Evolutionary conservation across 2,329 filamentous ascomycete genomes (phyloP), one percentile per base, ranked within the genome.

Genomic region (Cladosporium sp.): DNA sequence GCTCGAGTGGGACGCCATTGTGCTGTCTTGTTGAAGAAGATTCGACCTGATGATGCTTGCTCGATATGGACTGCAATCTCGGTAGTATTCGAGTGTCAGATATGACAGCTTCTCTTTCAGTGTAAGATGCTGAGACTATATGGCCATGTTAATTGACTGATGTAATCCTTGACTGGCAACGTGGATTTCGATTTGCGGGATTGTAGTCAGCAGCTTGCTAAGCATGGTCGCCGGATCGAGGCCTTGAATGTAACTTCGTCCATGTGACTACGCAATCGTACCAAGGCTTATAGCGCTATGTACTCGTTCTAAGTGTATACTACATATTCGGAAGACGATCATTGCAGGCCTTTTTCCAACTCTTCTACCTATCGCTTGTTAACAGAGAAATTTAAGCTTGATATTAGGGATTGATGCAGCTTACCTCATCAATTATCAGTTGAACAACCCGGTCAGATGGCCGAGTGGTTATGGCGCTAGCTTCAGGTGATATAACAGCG

Each of bases 381-480:
- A 14, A 11, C 33, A 4, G 33, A 6, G 5, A 6, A 31, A 31
- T 31, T 8, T 1, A 31, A 31, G 29, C 23, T 26, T 26, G 1
- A 3, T 26, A 26, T 26, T 26, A 26, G 2, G 23, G 2, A 26
- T 26, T 26, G 23, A 1, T 26, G 2, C 3, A 26, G 23, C 23
- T 26, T 26, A 31, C 33, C 33, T 35, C 33, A 14, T 35, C 33
- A 35, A 35, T 14, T 14, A 35, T 35, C 33, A 35, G 10, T 35
- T 35, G 33, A 35, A 35, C 33, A 35, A 35, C 12, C 33, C 12
- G 33, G 33, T 14, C 33, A 35, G 12, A 14, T 35, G 33, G 33
- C 33, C 33, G 33, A 35, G 33, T 16, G 33, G 33, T 35, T 35
- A 61, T 61, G 58, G 58, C 58, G 58, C 58, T 52, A 61, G 58